Percentiles rank a stretch among this genome's conserved stretches.
phyloP scores from a whole-genome alignment of 2,329 filamentous ascomycete genomes.

The Penicillium concentricum region DNA sequence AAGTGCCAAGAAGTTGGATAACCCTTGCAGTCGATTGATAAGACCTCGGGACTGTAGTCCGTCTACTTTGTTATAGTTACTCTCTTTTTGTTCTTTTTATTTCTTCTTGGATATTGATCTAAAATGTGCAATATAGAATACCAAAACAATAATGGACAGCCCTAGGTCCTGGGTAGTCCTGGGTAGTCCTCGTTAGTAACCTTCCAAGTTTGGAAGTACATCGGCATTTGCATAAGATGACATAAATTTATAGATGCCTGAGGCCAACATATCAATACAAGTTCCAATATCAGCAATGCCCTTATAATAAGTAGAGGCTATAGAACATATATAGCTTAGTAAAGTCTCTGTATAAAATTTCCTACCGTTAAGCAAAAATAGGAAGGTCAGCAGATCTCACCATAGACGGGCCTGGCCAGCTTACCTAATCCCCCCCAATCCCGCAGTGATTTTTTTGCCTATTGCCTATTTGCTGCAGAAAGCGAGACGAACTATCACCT shows the following conservation, averaged over 20 bases:
- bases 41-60: not conserved
- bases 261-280: not conserved
- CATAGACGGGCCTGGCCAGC: conserved; percentile 6
- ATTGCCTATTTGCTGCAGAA: conserved; percentile 4
- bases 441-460: conserved; percentile 2
- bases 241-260: not conserved
- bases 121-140: too few relatives aligned
- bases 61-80: too few relatives aligned
- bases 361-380: not conserved
- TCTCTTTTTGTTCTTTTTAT: too few relatives aligned
- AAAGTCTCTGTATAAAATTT: too few relatives aligned
- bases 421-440: not conserved
- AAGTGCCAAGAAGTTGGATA: conserved; percentile 9
- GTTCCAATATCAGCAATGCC: not conserved
- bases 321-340: too few relatives aligned
- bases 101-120: too few relatives aligned
- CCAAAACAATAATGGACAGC: too few relatives aligned
- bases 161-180: not conserved
- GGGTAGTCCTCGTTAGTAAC: not conserved
- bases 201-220: too few relatives aligned
- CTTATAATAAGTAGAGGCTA: too few relatives aligned
- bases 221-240: not conserved
- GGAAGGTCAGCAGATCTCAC: conserved; percentile 5
- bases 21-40: conserved; percentile 5
- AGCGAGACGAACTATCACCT: not conserved